Evolutionary conservation across 805 yeast species (phyloP).

Genomic region (Clavispora vitiphila): DNA sequence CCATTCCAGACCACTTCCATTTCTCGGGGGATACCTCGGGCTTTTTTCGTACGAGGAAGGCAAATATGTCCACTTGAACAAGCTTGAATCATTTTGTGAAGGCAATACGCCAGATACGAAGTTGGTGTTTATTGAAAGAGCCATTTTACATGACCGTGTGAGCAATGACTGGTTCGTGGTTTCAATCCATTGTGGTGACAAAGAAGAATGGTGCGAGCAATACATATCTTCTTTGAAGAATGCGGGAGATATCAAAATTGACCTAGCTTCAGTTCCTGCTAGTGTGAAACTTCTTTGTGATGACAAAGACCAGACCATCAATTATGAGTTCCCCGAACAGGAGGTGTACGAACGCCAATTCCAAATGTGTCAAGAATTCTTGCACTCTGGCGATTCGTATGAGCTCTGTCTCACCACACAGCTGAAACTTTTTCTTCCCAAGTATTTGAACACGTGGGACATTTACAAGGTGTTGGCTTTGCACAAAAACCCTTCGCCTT

Average conservation of each 20-base stretch:
- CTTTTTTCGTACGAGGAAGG: constrained; percentile 87
- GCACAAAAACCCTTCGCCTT: constrained; percentile 84
- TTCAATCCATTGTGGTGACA: constrained; percentile 41
- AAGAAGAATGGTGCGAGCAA: constrained; percentile 31
- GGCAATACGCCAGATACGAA: constrained; percentile 64
- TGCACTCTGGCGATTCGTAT: constrained; percentile 83
- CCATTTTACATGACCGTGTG: constrained; percentile 50
- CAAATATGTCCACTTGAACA: constrained; percentile 32
- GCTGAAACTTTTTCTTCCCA: constrained; percentile 53
- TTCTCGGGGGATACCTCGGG: constrained; percentile 90
- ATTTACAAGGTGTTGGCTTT: constrained; percentile 67
- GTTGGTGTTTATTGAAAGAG: constrained; percentile 64
- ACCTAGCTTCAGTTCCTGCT: constrained; percentile 18
- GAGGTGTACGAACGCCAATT: constrained; percentile 52
- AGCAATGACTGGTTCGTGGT: constrained; percentile 45
- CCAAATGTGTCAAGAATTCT: constrained; percentile 56
- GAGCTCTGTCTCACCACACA: constrained; percentile 87
- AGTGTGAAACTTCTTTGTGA: constrained; percentile 22
- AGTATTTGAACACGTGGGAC: constrained; percentile 60
- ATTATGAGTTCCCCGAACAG: constrained; percentile 47
- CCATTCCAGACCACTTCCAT: constrained; percentile 50
- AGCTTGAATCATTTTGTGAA: constrained; percentile 34
- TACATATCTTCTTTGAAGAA: constrained; percentile 9
- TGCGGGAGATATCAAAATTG: constrained; percentile 9
- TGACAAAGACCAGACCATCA: constrained; percentile 21